Percentiles rank a stretch among this genome's conserved stretches.
These are phyloP conservation scores for Lineolata rhizophorae DNA, from an alignment of 495 filamentous ascomycete genomes.

Conservation along the genomic window DNA sequence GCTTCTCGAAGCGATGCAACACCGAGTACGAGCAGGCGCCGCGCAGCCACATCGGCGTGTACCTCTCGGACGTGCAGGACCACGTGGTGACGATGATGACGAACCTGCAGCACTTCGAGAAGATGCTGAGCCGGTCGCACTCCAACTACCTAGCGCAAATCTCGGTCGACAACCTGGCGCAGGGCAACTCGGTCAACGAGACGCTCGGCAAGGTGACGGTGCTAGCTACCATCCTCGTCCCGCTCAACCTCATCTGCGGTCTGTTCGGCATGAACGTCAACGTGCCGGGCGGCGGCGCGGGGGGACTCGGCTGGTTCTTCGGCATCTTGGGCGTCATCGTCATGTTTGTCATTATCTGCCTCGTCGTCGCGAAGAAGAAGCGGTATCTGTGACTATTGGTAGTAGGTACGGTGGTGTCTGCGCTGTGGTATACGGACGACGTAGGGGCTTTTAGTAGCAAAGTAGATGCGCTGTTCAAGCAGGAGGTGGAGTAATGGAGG, in stretches of 20 bases:
- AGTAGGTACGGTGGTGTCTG: no score
- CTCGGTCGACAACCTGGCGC: slow-evolving; percentile 65
- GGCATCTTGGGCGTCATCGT: slow-evolving; percentile 49
- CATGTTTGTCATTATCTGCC: no score
- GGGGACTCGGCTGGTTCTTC: slow-evolving; percentile 53
- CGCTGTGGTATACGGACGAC: no score
- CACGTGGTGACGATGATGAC: slow-evolving; percentile 98
- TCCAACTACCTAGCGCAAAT: slow-evolving; percentile 92
- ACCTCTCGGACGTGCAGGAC: slow-evolving; percentile 92
- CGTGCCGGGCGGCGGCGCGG: slow-evolving; percentile 42
- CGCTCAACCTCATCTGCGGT: slow-evolving; percentile 88
- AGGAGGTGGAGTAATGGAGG: no score
- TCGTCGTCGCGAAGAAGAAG: no score
- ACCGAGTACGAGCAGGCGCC: slow-evolving; percentile 88
- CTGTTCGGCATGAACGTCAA: slow-evolving; percentile 94
- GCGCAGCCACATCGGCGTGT: slow-evolving; percentile 85
- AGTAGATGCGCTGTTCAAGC: no score
- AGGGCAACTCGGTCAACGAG: slow-evolving; percentile 61
- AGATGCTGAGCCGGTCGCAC: slow-evolving; percentile 89
- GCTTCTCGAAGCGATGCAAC: slow-evolving; percentile 96
- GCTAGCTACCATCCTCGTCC: slow-evolving; percentile 80
- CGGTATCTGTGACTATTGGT: no score
- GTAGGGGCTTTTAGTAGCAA: no score
- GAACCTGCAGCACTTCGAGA: slow-evolving; percentile 87
- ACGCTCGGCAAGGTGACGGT: slow-evolving; percentile 90